These are phyloP conservation scores for Chamaecrista fasciculata DNA, from an alignment of 306 rosid genomes.

Conservation along the genomic window DNA sequence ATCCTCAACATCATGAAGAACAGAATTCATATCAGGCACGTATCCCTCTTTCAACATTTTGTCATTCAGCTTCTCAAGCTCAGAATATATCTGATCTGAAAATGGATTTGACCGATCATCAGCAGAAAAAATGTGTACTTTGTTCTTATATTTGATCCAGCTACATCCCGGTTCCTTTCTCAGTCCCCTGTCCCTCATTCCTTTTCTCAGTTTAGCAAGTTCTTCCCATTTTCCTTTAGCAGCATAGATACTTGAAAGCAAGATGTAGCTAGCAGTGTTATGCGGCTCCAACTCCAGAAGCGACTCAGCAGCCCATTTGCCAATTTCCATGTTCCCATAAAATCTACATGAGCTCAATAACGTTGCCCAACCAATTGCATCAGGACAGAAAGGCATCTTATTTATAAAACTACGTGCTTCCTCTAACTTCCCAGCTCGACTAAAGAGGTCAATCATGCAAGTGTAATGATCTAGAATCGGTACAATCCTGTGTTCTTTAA, in stretches of 20 bases:
- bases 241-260: slow-evolving; percentile 85
- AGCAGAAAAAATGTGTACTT: slow-evolving; percentile 77
- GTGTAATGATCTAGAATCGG: slow-evolving; percentile 77
- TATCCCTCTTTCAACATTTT: slow-evolving; percentile 77
- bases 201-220: slow-evolving; percentile 76
- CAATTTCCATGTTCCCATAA: slow-evolving; percentile 64
- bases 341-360: slow-evolving; percentile 83
- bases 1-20: slow-evolving; percentile 85
- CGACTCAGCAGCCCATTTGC: slow-evolving; percentile 83
- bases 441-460: slow-evolving; percentile 86
- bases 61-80: slow-evolving; percentile 57
- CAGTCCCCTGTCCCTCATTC: slow-evolving; percentile 76
- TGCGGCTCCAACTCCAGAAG: slow-evolving; percentile 82
- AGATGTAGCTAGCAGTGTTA: slow-evolving; percentile 76
- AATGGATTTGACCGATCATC: slow-evolving; percentile 73
- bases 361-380: slow-evolving; percentile 89
- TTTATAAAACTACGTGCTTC: slow-evolving; percentile 68
- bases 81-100: slow-evolving; percentile 69
- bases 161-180: slow-evolving; percentile 92
- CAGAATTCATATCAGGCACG: slow-evolving; percentile 73
- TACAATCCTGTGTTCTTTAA: slow-evolving; percentile 57
- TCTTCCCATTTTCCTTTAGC: slow-evolving; percentile 78
- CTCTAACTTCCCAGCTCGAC: slow-evolving; percentile 85
- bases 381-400: slow-evolving; percentile 74
- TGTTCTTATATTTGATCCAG: slow-evolving; percentile 86